Base-by-base conservation (phyloP, 495 filamentous ascomycete species). In the Aspergillus heteromorphus region DNA sequence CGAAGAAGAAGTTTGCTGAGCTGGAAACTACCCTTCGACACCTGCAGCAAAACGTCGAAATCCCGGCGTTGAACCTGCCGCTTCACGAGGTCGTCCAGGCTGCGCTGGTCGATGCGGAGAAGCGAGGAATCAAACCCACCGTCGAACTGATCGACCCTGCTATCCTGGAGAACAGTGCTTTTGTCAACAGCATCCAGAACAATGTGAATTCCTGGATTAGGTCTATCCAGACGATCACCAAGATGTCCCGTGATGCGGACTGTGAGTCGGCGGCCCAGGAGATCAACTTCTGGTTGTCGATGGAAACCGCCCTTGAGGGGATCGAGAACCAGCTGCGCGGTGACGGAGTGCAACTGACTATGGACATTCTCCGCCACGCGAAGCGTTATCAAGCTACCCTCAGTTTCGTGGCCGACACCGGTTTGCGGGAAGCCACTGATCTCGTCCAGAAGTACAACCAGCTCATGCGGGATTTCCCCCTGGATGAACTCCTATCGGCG, bases 391-490 rank as follows among this genome's bases (percentile, higher is more conserved):
- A 95, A 70, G 91, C 92, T 16, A 96, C 92, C 18, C 87, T 96
- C 57, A 97, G 95, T 77, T 99, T 99, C 65, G 84, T 83, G 40
- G 86, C 92, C 11, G 93, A 99, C 67, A 97, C 92, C 42, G 92
- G 93, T 2, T 72, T 99, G 66, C 93, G 91, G 68, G 95, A 97
- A 66, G 90, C 91, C 41, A 91, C 86, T 60, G 92, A 99, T 56
- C 83, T 86, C 72, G 93, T 97, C 34, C 91, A 96, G 73, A 96
- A 95, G 65, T 97, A 97, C 73, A 99, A 99, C 69, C 89, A 93
- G 69, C 77, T 97, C 14, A 96, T 99, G 92, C 84, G 93, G 41
- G 95, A 97, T 64, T 99, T 99, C 58, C 93, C 93, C 1, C 79
- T 96, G 40, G 91, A 97, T 65, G 95, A 99, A 65, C 73, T 99